phyloP scores from a whole-genome alignment of 805 yeast genomes.

The Hanseniaspora thailandica region DNA sequence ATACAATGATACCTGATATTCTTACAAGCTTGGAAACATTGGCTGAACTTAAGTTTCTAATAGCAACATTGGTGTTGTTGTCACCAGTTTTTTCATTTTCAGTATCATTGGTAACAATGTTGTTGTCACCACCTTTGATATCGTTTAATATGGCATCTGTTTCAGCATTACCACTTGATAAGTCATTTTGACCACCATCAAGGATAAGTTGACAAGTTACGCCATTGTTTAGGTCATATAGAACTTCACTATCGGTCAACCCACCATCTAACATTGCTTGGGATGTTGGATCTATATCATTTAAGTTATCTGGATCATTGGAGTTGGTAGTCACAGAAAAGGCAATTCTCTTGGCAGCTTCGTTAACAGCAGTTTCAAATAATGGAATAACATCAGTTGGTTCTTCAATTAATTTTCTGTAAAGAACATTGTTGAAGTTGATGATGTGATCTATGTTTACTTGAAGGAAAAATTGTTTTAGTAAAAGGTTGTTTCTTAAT shows the following conservation, averaged over 20 bases:
- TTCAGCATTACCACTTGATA: conserved; percentile 24
- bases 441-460: conserved; percentile 78
- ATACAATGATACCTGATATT: conserved; percentile 84
- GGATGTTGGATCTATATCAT: conserved; percentile 37
- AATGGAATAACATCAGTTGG: conserved; percentile 81
- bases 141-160: conserved; percentile 11
- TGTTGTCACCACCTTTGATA: conserved; percentile 12
- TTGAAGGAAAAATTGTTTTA: conserved; percentile 56
- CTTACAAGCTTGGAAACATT: conserved; percentile 83
- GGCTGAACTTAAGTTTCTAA: conserved; percentile 74
- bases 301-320: conserved; percentile 33
- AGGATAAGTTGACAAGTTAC: conserved; percentile 13
- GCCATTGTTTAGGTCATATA: conserved; percentile 32
- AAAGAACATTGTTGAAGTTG: conserved; percentile 77
- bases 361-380: conserved; percentile 72
- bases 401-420: conserved; percentile 70
- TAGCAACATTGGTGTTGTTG: conserved; percentile 45
- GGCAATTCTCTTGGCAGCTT: conserved; percentile 65
- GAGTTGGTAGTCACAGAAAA: conserved; percentile 28
- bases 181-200: conserved; percentile 16
- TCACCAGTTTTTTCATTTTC: conserved; percentile 61
- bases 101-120: conserved; percentile 19
- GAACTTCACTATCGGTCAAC: conserved; percentile 16
- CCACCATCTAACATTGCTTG: conserved; percentile 33
- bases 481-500: conserved; percentile 71